These are phyloP conservation scores for Diaporthe humulicola DNA, from an alignment of 2,329 filamentous ascomycete species.

Conservation along the genomic window DNA sequence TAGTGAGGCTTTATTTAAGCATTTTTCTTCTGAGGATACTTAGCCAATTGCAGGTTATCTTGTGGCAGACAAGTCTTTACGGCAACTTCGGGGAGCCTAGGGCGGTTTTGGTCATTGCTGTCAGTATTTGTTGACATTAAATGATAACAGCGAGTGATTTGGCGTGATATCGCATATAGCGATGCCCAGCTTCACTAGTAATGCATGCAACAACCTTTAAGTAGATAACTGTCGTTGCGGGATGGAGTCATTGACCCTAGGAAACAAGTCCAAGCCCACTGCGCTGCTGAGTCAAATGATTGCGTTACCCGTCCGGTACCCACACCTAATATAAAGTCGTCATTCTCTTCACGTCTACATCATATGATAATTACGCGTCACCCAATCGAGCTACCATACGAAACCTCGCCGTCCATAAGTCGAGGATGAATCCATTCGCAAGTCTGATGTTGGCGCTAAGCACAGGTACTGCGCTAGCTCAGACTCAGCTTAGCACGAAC, in stretches of 20 bases:
- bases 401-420: too few relatives aligned
- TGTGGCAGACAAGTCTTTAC: too few relatives aligned
- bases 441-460: not conserved
- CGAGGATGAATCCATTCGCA: not conserved
- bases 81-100: too few relatives aligned
- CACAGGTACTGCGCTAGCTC: not conserved
- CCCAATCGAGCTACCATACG: not conserved
- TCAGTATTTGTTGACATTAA: not conserved
- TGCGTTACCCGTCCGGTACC: not conserved
- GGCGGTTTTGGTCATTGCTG: too few relatives aligned
- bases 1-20: too few relatives aligned
- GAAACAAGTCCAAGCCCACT: not conserved
- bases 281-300: not conserved
- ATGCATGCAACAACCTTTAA: not conserved
- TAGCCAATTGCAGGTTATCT: too few relatives aligned
- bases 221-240: not conserved
- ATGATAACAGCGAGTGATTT: not conserved
- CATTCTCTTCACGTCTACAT: not conserved
- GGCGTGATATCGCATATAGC: not conserved
- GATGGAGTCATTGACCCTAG: not conserved
- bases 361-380: not conserved
- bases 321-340: not conserved
- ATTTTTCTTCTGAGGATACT: too few relatives aligned
- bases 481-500: not conserved
- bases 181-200: not conserved